Percentiles rank a stretch among this genome's conserved stretches.
phyloP scores from a whole-genome alignment of 768 basidiomycete genomes.

The Collybiopsis luxurians region DNA sequence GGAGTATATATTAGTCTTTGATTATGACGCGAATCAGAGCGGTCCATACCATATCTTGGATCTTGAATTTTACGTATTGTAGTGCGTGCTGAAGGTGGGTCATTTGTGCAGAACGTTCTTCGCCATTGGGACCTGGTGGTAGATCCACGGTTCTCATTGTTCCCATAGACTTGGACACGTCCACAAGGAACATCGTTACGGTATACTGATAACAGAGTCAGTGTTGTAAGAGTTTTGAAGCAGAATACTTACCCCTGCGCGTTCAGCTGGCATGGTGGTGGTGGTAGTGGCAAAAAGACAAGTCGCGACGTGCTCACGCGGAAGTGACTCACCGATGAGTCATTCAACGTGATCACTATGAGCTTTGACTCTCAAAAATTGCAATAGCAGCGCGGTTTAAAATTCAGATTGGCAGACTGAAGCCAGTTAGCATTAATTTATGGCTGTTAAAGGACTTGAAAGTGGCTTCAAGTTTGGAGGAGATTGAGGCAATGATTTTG shows the following conservation, averaged over 20 bases:
- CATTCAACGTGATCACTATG: background rate
- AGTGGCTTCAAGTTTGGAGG: too few relatives aligned
- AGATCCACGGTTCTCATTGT: constrained; percentile 54
- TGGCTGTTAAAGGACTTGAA: too few relatives aligned
- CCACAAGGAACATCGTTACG: constrained; percentile 86
- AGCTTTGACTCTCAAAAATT: too few relatives aligned
- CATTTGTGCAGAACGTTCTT: constrained; percentile 52
- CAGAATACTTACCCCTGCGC: constrained; percentile 65
- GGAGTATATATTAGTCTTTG: background rate
- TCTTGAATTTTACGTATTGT: constrained; percentile 85
- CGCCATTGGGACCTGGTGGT: constrained; percentile 49
- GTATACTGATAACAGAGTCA: constrained; percentile 54
- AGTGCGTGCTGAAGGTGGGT: constrained; percentile 80
- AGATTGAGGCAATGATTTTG: too few relatives aligned
- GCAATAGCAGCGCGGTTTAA: too few relatives aligned
- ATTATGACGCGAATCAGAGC: background rate
- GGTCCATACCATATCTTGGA: constrained; percentile 82
- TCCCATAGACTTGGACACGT: constrained; percentile 86
- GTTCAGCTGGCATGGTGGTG: constrained; percentile 67
- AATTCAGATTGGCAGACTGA: too few relatives aligned
- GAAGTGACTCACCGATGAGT: background rate
- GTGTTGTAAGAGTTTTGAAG: constrained; percentile 6
- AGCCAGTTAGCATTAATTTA: too few relatives aligned
- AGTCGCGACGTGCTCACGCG: constrained; percentile 1
- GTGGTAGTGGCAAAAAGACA: background rate